Conservation (phyloP, 495 filamentous ascomycete genomes). For the Friedmanniomyces simplex region DNA sequence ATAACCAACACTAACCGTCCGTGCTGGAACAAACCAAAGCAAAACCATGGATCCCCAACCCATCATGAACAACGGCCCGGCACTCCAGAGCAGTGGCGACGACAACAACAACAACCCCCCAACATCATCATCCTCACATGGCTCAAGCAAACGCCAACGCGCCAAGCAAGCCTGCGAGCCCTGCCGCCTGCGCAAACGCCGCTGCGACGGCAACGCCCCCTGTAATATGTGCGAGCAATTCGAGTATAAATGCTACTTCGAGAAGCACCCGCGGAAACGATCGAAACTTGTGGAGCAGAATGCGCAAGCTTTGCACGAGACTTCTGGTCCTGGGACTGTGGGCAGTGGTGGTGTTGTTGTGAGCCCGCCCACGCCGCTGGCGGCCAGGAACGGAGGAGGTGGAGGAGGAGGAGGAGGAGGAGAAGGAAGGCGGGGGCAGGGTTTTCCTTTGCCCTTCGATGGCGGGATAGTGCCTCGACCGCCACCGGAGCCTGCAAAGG, state of each 20-base stretch:
- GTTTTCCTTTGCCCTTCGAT: too few relatives aligned
- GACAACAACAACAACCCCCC: too few relatives aligned
- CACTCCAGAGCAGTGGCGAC: too few relatives aligned
- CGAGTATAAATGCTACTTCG: conserved; percentile 40
- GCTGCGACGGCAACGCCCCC: conserved; percentile 37
- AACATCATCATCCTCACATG: too few relatives aligned
- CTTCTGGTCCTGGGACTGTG: neutral
- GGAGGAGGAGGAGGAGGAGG: neutral
- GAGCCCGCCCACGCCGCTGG: neutral
- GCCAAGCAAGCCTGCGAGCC: conserved; percentile 38
- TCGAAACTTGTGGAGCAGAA: conserved; percentile 14
- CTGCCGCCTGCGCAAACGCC: conserved; percentile 41
- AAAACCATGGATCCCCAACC: too few relatives aligned
- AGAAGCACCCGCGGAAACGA: conserved; percentile 18
- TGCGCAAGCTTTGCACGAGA: conserved; percentile 2
- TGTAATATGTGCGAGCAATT: conserved; percentile 40
- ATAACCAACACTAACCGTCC: too few relatives aligned
- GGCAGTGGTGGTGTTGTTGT: neutral
- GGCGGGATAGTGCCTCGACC: neutral
- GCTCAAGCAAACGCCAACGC: conserved; percentile 17
- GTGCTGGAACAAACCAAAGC: too few relatives aligned
- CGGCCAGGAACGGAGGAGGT: neutral
- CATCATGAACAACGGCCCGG: too few relatives aligned
- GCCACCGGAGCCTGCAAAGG: neutral
- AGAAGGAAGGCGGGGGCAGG: neutral